phyloP scores from a whole-genome alignment of 345 rosid species.

The Pistacia vera region DNA sequence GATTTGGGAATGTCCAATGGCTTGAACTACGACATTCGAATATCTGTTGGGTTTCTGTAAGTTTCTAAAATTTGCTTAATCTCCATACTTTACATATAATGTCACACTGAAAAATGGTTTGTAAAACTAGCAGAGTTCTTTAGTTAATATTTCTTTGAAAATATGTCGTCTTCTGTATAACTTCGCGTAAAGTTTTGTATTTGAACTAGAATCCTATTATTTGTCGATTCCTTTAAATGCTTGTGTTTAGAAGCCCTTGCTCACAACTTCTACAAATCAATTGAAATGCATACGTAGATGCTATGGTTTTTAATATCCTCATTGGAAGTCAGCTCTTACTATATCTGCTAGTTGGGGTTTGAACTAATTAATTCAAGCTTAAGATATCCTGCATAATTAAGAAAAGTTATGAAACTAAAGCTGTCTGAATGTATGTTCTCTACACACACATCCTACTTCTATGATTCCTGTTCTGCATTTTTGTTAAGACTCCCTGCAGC shows the following conservation, averaged over 20 bases:
- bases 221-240: not conserved
- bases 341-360: not conserved
- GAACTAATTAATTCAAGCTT: not conserved
- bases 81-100: not conserved
- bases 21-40: slow-evolving; percentile 66
- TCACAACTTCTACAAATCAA: not conserved
- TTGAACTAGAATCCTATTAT: not conserved
- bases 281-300: not conserved
- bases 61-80: slow-evolving; percentile 27
- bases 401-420: not conserved
- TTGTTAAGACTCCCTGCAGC: too few relatives aligned
- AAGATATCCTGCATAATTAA: not conserved
- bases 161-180: not conserved
- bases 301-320: not conserved
- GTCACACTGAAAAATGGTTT: not conserved
- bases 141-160: not conserved
- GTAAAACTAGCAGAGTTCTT: not conserved
- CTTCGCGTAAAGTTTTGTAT: not conserved
- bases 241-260: not conserved
- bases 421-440: not conserved
- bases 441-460: not conserved
- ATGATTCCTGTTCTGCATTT: not conserved
- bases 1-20: slow-evolving; percentile 94
- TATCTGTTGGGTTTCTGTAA: slow-evolving; percentile 85
- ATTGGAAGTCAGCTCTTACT: not conserved